Percentiles rank a stretch among this genome's conserved stretches.
phyloP scores from a whole-genome alignment of 768 basidiomycete species.

The Lentinula edodes region DNA sequence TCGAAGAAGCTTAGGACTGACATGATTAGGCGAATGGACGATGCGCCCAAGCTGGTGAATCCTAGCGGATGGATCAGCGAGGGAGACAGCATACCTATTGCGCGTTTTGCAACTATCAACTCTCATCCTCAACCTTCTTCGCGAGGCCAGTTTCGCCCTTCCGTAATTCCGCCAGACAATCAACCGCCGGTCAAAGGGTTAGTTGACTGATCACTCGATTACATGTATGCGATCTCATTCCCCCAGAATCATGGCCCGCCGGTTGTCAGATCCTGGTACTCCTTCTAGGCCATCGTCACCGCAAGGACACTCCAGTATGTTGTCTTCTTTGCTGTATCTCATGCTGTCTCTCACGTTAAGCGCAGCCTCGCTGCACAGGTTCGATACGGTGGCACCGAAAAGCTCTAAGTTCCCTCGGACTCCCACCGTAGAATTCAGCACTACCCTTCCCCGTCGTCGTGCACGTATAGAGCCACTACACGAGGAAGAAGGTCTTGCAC shows the following conservation, averaged over 20 bases:
- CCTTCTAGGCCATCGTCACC: slow-evolving; percentile 28
- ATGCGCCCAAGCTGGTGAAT: slow-evolving; percentile 61
- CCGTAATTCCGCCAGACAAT: slow-evolving; percentile 1
- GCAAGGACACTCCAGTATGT: slow-evolving; percentile 23
- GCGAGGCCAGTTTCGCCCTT: slow-evolving; percentile 14
- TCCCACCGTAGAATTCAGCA: slow-evolving; percentile 49
- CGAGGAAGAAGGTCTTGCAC: neutral
- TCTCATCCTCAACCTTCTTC: neutral
- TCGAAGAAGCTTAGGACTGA: slow-evolving; percentile 49
- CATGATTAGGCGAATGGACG: slow-evolving; percentile 75
- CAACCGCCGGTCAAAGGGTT: neutral
- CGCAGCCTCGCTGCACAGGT: slow-evolving; percentile 28
- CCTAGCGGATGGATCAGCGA: slow-evolving; percentile 71
- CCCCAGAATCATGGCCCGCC: slow-evolving; percentile 19
- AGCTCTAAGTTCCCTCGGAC: slow-evolving; percentile 27
- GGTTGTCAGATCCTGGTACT: slow-evolving; percentile 31
- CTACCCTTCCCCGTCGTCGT: slow-evolving; percentile 21
- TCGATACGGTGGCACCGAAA: slow-evolving; percentile 25
- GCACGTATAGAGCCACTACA: slow-evolving; percentile 13
- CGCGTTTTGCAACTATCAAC: slow-evolving; percentile 15
- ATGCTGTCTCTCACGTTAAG: neutral
- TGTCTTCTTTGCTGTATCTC: neutral
- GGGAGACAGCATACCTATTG: slow-evolving; percentile 21
- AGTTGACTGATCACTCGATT: neutral
- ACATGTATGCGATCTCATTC: neutral